Base-by-base conservation (phyloP, 2,329 filamentous ascomycete species). In the Alternaria hordeiaustralica region DNA sequence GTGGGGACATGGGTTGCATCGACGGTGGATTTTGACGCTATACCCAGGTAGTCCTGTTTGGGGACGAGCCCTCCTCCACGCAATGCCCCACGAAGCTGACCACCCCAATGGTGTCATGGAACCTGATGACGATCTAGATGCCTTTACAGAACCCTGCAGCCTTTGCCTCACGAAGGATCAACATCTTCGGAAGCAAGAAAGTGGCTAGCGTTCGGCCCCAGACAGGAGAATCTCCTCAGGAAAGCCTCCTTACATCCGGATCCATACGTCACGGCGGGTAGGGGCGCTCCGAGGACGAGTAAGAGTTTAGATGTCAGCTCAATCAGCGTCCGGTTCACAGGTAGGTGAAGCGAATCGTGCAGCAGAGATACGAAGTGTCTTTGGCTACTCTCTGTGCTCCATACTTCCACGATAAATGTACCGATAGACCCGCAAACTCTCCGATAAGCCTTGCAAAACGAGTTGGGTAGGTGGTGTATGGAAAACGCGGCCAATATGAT, bases 371-470 rank as follows among this genome's bases (percentile, higher is more conserved):
- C 49, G 33, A 11, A 3, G 49, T 23, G 18, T 30, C 49, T 51
- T 33, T 51, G 49, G 30, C 49, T 51, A 20, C 45, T n/a, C 47
- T 54, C 41, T 21, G 25, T 28, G 15, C 28, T 36, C 51, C 41
- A 41, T 41, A 41, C 30, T 18, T 28, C 4, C 18, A 23, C 20
- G 18, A 55, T 41, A 54, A 60, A 60, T 60, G 23, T 41, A 9
- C 57, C 57, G 57, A 60, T n/a, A 47, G 9, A 10, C 13, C 13
- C 49, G n/a, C 47, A 60, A 60, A 60, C 26, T 55, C 47, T n/a
- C 57, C 57, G 57, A 60, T 30, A 46, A 30, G 3, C 13, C 57
- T 46, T 28, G 49, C 12, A 11, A n/a, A 28, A 41, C 36, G n/a
- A n/a, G 8, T 41, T 41, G 36, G 36, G 36, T 45, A 36, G 23